A percentile compares a stretch with the other conserved stretches of the same genome.
phyloP scores from a whole-genome alignment of 1,139 yeast genomes.

The Blastobotrys persicus region DNA sequence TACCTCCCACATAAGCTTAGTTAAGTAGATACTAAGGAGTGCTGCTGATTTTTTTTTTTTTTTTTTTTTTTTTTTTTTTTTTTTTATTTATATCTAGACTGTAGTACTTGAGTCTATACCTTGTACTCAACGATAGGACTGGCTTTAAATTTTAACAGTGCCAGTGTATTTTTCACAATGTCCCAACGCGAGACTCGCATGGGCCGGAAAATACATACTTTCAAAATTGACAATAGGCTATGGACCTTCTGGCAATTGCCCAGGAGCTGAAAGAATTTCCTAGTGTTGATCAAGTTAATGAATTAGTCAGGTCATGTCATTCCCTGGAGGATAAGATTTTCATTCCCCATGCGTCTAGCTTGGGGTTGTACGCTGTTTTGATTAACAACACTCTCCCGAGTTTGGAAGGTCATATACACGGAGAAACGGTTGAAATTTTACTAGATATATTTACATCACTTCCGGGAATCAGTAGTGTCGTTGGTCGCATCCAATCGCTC shows the following conservation, averaged over 20 bases:
- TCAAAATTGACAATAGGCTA: too few relatives aligned
- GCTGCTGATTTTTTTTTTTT: too few relatives aligned
- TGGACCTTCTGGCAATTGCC: background rate
- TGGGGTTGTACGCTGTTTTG: constrained; percentile 21
- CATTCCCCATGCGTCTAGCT: constrained; percentile 13
- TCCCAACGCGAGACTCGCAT: too few relatives aligned
- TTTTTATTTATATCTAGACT: background rate
- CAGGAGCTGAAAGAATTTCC: constrained; percentile 13
- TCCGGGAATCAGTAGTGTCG: constrained; percentile 21
- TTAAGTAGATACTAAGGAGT: too few relatives aligned
- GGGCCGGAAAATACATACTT: too few relatives aligned
- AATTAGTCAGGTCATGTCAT: constrained; percentile 1
- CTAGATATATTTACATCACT: constrained; percentile 18
- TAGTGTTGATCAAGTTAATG: constrained; percentile 10
- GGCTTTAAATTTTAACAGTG: too few relatives aligned
- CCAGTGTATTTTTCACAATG: too few relatives aligned
- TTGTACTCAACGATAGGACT: too few relatives aligned
- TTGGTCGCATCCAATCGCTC: constrained; percentile 16
- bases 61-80: too few relatives aligned
- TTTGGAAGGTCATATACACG: constrained; percentile 11
- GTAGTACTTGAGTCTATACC: too few relatives aligned
- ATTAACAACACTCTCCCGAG: constrained; percentile 24
- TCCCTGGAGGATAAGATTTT: background rate
- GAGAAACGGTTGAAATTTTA: constrained; percentile 3
- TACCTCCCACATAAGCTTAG: too few relatives aligned